These are phyloP conservation scores for Astraeus odoratus DNA, from an alignment of 768 basidiomycete species.

Conservation along the genomic window DNA sequence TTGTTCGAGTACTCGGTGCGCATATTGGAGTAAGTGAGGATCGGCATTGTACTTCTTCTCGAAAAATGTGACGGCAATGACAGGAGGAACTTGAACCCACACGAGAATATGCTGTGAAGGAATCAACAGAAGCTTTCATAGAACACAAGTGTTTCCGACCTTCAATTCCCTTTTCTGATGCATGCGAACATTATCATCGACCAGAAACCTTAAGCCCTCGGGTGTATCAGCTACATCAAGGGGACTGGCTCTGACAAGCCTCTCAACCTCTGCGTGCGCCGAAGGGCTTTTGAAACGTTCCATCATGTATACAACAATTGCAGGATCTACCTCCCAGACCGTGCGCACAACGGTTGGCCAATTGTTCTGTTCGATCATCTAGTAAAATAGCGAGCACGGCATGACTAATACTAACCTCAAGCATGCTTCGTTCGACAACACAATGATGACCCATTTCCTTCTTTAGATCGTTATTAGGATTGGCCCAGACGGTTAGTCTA, in stretches of 20 bases:
- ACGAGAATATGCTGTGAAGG: slow-evolving; percentile 67
- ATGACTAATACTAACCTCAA: slow-evolving; percentile 42
- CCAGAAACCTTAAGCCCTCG: slow-evolving; percentile 73
- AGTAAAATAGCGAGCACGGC: background rate
- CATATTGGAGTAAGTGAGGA: slow-evolving; percentile 88
- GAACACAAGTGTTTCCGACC: slow-evolving; percentile 34
- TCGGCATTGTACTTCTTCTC: slow-evolving; percentile 80
- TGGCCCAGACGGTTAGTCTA: slow-evolving; percentile 83
- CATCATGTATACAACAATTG: slow-evolving; percentile 74
- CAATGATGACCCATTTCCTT: slow-evolving; percentile 58
- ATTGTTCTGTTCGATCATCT: slow-evolving; percentile 33
- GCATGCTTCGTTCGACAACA: slow-evolving; percentile 49
- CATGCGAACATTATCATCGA: slow-evolving; percentile 64
- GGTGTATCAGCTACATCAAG: slow-evolving; percentile 63
- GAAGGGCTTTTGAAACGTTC: slow-evolving; percentile 76
- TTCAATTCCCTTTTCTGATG: slow-evolving; percentile 62
- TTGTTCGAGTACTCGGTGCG: slow-evolving; percentile 89
- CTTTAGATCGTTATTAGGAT: slow-evolving; percentile 71
- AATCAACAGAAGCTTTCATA: background rate
- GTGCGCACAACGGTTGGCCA: slow-evolving; percentile 68
- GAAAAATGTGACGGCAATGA: slow-evolving; percentile 77
- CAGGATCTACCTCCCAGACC: slow-evolving; percentile 79
- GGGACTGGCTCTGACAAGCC: slow-evolving; percentile 68
- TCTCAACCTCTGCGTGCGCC: slow-evolving; percentile 66
- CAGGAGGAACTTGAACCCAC: slow-evolving; percentile 84